Evolutionary conservation across 179 eudicot species (phyloP), one percentile per base, ranked within the genome.

Genomic region (Beta lomatogona): DNA sequence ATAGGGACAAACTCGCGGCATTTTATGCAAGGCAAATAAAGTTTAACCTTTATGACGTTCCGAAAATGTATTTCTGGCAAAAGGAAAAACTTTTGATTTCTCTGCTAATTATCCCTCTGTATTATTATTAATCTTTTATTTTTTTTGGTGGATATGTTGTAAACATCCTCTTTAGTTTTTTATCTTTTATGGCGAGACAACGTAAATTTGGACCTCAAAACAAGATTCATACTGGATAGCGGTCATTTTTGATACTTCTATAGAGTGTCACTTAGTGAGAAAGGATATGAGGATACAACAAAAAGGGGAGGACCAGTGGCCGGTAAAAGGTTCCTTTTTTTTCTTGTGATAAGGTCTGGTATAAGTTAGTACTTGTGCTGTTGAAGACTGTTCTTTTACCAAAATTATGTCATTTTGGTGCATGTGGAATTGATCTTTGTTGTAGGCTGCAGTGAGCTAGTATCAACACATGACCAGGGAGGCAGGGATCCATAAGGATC

Each of bases 401-500:
- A 16, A 46, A 31, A 16, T 70, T 71, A 10, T 48, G 41, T 71
- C 58, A 46, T n/a, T 18, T 71, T 21, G 59, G 31, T 50, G 8
- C 9, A 48, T 48, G 31, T 72, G 60, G 76, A 5, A 52, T 22
- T 22, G 59, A 31, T 53, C 60, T 53, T 25, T 72, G 59, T 4
- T 50, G 19, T 25, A 70, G 31, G 76, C 22, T 73, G 64, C 41
- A 15, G 25, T 52, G 45, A 53, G 48, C 63, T 15, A 28, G 21
- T 16, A 18, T 69, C 73, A 69, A 22, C 60, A 52, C 77, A 31
- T 75, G 65, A 58, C 6, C 45, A 75, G 52, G 77, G 66, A 58
- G 41, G 3, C 45, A 75, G 52, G 77, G 66, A 58, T 63, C 65
- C 77, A 75, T 57, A 57, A 12, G 48, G 16, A 15, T 15, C 48